These are phyloP conservation scores for Umbilicaria muhlenbergii DNA, from an alignment of 495 filamentous ascomycete genomes.

Conservation along the genomic window DNA sequence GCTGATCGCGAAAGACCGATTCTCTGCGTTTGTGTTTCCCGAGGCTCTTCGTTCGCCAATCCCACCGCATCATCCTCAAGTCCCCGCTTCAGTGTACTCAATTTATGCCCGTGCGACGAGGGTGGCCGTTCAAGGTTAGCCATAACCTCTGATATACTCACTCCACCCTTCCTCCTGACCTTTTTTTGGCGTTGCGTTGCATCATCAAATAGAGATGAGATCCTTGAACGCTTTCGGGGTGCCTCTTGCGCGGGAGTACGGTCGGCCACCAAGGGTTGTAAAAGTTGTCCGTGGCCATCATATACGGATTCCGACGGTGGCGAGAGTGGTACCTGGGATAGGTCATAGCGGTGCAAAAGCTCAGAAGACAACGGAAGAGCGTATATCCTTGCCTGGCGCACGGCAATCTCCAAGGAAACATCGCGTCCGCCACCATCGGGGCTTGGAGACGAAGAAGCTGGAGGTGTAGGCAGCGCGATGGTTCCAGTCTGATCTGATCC, in stretches of 20 bases:
- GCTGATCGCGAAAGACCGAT: conserved; percentile 4
- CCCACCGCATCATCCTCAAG: not conserved
- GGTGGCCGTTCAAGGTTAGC: conserved; percentile 14
- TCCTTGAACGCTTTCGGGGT: conserved; percentile 38
- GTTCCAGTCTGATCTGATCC: not conserved
- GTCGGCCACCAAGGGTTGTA: not conserved
- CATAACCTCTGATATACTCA: conserved; percentile 40
- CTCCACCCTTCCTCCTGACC: conserved; percentile 37
- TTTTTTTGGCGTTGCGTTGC: conserved; percentile 40
- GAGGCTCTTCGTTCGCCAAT: not conserved
- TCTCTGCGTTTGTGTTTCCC: not conserved
- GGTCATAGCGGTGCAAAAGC: conserved; percentile 7
- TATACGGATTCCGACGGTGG: not conserved
- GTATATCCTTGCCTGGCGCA: conserved; percentile 10
- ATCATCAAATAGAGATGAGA: conserved; percentile 40
- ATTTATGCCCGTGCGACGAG: conserved; percentile 2
- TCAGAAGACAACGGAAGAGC: conserved; percentile 25
- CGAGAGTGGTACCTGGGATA: not conserved
- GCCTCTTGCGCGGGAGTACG: conserved; percentile 4
- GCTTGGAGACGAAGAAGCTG: conserved; percentile 26
- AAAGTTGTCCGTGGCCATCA: conserved; percentile 3
- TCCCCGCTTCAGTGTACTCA: not conserved
- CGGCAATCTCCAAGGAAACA: not conserved
- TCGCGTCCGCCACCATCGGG: conserved; percentile 5
- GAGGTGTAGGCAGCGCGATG: conserved; percentile 24